phyloP scores from a whole-genome alignment of 2,329 filamentous ascomycete species.

The Stylonectria norvegica region DNA sequence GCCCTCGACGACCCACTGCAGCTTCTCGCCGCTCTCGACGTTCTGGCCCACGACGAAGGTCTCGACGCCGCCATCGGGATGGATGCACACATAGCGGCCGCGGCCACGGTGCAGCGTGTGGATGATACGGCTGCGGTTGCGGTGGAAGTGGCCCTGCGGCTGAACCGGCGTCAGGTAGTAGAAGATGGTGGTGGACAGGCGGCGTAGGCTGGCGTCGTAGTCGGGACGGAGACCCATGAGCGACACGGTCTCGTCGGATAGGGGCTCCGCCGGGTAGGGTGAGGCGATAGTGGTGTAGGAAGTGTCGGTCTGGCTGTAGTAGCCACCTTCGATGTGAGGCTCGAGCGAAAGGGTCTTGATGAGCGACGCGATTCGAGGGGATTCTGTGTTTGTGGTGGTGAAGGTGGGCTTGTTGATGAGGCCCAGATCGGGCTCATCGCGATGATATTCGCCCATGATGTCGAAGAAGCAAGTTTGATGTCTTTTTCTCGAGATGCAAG shows the following conservation, averaged over 20 bases:
- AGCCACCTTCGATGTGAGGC: constrained; percentile 62
- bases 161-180: constrained; percentile 58
- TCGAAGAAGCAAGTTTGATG: no score
- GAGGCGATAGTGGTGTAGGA: constrained; percentile 51
- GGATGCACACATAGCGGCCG: constrained; percentile 62
- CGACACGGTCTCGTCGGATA: constrained; percentile 33
- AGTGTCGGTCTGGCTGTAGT: constrained; percentile 60
- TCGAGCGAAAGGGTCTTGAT: constrained; percentile 44
- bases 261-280: constrained; percentile 33
- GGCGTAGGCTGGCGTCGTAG: constrained; percentile 41
- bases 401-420: constrained; percentile 36
- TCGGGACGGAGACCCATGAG: constrained; percentile 33
- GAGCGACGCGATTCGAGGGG: constrained; percentile 17
- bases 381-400: constrained; percentile 11
- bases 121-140: constrained; percentile 59
- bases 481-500: no score
- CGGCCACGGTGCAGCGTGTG: constrained; percentile 63
- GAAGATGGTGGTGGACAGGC: constrained; percentile 59
- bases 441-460: constrained; percentile 4
- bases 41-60: constrained; percentile 60
- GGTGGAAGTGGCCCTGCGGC: constrained; percentile 59
- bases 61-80: constrained; percentile 57
- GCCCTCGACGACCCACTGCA: constrained; percentile 68
- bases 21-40: constrained; percentile 54
- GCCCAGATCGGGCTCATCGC: constrained; percentile 15